Conservation (phyloP, 768 basidiomycete genomes). For the Boletus reticuloceps region DNA sequence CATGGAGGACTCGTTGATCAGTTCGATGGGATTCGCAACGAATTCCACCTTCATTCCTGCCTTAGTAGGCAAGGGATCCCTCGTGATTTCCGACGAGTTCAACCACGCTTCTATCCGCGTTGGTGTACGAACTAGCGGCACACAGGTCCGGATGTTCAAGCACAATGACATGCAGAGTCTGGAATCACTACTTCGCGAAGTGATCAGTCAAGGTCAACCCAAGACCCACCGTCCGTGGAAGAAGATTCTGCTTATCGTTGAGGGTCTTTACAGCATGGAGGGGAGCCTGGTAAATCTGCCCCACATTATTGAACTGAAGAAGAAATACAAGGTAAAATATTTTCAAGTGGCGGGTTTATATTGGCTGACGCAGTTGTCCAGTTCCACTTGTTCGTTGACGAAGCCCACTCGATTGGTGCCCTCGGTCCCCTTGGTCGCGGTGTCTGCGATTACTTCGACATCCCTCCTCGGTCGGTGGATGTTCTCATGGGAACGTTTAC, state of each 20-base stretch:
- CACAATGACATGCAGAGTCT: constrained; percentile 91
- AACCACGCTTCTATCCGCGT: constrained; percentile 96
- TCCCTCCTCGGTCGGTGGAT: constrained; percentile 80
- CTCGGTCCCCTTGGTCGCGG: constrained; percentile 94
- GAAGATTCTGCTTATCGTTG: constrained; percentile 92
- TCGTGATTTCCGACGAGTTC: constrained; percentile 95
- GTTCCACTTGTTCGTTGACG: constrained; percentile 96
- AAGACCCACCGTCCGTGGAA: constrained; percentile 99
- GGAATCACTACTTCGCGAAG: constrained; percentile 80
- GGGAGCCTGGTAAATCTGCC: constrained; percentile 92
- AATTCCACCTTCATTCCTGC: constrained; percentile 94
- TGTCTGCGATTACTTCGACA: constrained; percentile 89
- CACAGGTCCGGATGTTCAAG: constrained; percentile 90
- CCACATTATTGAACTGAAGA: constrained; percentile 78
- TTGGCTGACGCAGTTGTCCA: constrained; percentile 29
- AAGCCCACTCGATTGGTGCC: constrained; percentile 97
- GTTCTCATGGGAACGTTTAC: constrained; percentile 99
- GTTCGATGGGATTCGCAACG: constrained; percentile 96
- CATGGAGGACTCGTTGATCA: constrained; percentile 84
- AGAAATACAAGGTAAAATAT: constrained; percentile 81
- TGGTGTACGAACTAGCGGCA: constrained; percentile 86
- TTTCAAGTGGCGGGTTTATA: constrained; percentile 11
- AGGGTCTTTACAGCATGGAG: constrained; percentile 98
- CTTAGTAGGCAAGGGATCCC: constrained; percentile 82
- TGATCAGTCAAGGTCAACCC: constrained; percentile 95